Percentiles rank a stretch among this genome's conserved stretches.
Conservation (phyloP, 1,284 basidiomycete genomes). For the Fomes fomentarius region DNA sequence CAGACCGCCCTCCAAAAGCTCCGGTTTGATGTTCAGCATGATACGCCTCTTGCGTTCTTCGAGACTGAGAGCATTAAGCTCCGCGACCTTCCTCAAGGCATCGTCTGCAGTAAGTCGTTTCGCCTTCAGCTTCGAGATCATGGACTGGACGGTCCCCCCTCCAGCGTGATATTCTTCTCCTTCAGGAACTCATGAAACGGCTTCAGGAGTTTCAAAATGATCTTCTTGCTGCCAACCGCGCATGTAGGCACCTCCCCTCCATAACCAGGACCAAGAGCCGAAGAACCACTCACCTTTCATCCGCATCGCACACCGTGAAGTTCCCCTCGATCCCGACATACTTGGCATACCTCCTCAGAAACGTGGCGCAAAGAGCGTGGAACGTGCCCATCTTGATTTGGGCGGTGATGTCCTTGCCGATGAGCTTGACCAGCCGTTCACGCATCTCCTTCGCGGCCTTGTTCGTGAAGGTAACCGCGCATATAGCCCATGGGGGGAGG, state of each 20-base stretch:
- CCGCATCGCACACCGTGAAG: conserved; percentile 84
- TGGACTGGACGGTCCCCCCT: conserved; percentile 58
- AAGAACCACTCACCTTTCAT: conserved; percentile 68
- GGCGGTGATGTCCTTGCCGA: conserved; percentile 66
- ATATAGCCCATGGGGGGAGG: conserved; percentile 65
- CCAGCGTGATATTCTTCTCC: conserved; percentile 56
- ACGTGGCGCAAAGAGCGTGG: conserved; percentile 78
- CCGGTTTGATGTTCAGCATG: conserved; percentile 5
- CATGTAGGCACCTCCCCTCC: conserved; percentile 8
- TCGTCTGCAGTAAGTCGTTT: conserved; percentile 63
- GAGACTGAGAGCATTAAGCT: conserved; percentile 5
- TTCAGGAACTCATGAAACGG: conserved; percentile 52
- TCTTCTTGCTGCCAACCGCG: conserved; percentile 64
- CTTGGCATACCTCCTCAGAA: conserved; percentile 70
- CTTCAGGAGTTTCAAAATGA: conserved; percentile 67
- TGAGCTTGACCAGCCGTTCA: conserved; percentile 68
- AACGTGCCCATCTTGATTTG: conserved; percentile 82
- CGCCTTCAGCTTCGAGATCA: conserved; percentile 85
- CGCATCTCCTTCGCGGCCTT: conserved; percentile 93
- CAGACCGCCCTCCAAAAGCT: conserved; percentile 11
- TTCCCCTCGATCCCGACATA: conserved; percentile 69
- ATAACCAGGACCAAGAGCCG: not conserved
- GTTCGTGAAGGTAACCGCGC: conserved; percentile 86
- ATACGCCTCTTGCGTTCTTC: conserved; percentile 1
- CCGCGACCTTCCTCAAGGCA: conserved; percentile 33